Base-by-base conservation (phyloP, 1,139 yeast genomes). In the Trichomonascaceae sp. region DNA sequence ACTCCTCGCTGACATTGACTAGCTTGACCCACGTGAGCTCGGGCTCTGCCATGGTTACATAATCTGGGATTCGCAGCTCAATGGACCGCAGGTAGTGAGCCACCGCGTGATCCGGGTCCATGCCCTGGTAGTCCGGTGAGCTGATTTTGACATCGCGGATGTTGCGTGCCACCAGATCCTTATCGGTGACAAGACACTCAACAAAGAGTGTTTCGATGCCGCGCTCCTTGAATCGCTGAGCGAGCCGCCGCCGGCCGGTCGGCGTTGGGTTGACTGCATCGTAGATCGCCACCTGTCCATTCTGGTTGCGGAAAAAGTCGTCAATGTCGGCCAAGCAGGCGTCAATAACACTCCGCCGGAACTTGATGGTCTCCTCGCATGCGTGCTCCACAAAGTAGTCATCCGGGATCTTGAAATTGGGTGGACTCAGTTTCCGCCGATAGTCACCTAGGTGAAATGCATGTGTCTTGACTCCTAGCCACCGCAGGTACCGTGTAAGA, bases 361-460 rank as follows among this genome's bases (percentile, higher is more conserved):
- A 61, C 31, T 61, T 65, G 16, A 62, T 60, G 5, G 79, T 78
- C 40, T 69, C 69, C 20, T 71, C 67, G 25, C 67, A 63, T 3
- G 85, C 82, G 22, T 59, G 60, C 3, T 78, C 76, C 34, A 75
- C 67, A 54, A 80, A 80, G 52, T 82, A 76, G 42, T 80, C 92
- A 32, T 67, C 71, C 9, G 82, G 77, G 26, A 80, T 67, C 36
- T 62, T 65, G 29, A 43, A 39, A 34, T 65, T 67, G 25, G 63
- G 65, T 5, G 52, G 48, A 16, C 56, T 46, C 30, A 61, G 57
- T 33, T 73, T 71, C 42, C 96, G 69, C 46, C 97, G 70, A 54
- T 87, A 89, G 54, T 89, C 93, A 15, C 96, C 93, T 41, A 87
- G 70, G 57, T 89, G 98, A 63, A 85, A 89, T 23, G 84, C 75